Conservation (phyloP, 306 rosid genomes). For the Prunus mongolica region DNA sequence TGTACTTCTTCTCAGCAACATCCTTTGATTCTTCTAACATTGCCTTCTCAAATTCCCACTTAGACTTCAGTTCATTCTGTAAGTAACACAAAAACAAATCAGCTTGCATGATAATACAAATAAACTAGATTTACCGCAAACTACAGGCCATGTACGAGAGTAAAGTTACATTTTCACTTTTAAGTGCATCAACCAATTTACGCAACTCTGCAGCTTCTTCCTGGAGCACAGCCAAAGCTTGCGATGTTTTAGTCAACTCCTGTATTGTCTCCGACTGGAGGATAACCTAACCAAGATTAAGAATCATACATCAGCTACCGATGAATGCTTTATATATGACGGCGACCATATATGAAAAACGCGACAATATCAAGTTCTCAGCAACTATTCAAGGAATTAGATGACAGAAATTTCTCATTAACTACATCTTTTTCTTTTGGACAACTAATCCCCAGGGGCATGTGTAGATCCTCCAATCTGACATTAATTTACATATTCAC, state of each 20-base stretch:
- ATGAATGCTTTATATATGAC: not conserved
- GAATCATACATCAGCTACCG: not conserved
- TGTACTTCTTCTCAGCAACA: constrained; percentile 68
- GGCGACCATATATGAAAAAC: not conserved
- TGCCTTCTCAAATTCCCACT: constrained; percentile 65
- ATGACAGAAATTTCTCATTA: not conserved
- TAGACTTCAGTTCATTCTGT: constrained; percentile 71
- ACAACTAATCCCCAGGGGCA: not conserved
- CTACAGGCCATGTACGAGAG: not conserved
- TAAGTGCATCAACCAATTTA: constrained; percentile 49
- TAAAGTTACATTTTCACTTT: constrained; percentile 57
- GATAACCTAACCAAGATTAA: constrained; percentile 53
- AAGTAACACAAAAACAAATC: not conserved
- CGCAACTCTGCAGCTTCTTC: constrained; percentile 66
- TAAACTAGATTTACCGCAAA: constrained; percentile 3
- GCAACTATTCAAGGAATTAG: not conserved
- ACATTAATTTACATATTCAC: not conserved
- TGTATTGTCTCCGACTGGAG: constrained; percentile 96
- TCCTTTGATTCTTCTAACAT: constrained; percentile 45
- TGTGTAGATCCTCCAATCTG: not conserved
- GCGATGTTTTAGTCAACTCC: constrained; percentile 85
- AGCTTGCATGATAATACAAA: not conserved
- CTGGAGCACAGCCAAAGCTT: constrained; percentile 63
- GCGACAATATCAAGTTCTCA: not conserved
- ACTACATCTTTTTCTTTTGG: not conserved